phyloP scores from a whole-genome alignment of 75 land plant species.

The Azolla pinnata region DNA sequence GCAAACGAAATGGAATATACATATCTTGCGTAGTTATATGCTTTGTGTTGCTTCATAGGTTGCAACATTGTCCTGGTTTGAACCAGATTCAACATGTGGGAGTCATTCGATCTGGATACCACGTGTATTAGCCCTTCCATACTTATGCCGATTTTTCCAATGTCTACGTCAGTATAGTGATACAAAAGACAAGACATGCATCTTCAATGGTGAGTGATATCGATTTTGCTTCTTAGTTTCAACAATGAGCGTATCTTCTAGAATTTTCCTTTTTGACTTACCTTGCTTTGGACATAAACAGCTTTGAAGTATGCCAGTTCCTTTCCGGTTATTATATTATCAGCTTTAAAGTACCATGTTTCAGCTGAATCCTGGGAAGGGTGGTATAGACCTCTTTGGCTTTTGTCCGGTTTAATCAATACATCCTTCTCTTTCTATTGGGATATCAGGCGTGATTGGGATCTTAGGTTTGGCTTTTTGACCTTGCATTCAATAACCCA shows the following conservation, averaged over 20 bases:
- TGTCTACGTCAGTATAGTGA: conserved; percentile 92
- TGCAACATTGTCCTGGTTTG: conserved; percentile 94
- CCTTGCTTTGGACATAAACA: conserved; percentile 23
- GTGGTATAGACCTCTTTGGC: conserved; percentile 84
- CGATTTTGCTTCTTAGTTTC: background rate
- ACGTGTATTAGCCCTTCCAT: conserved; percentile 79
- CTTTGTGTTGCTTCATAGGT: conserved; percentile 37
- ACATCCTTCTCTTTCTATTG: conserved; percentile 93
- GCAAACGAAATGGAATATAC: background rate
- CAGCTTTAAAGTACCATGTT: conserved; percentile 91
- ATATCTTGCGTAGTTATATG: background rate
- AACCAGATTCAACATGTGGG: conserved; percentile 88
- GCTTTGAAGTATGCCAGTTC: conserved; percentile 90
- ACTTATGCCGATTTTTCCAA: conserved; percentile 84
- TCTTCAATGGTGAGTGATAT: conserved; percentile 40
- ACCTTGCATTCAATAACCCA: background rate
- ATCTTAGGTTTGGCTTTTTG: conserved; percentile 56
- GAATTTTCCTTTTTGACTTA: background rate
- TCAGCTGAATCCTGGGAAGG: conserved; percentile 56
- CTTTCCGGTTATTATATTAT: conserved; percentile 83
- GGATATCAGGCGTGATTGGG: conserved; percentile 97
- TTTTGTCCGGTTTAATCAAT: conserved; percentile 69
- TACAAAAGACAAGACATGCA: conserved; percentile 60
- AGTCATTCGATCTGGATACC: conserved; percentile 93
- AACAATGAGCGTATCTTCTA: background rate